Conservation (phyloP, 129 eudicot genomes). For the Dittrichia graveolens region DNA sequence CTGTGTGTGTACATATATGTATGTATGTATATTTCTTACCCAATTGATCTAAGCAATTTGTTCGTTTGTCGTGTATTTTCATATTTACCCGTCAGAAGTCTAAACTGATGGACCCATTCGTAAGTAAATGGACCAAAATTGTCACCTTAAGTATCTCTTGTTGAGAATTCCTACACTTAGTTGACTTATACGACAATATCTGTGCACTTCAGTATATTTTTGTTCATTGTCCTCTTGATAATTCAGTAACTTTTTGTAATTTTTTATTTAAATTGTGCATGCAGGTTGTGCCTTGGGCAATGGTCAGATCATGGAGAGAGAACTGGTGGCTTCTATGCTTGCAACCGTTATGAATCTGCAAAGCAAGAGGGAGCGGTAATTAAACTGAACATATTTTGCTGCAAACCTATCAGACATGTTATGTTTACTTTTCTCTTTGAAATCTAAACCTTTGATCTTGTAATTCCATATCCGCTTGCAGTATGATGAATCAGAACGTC, state of each 20-base stretch:
- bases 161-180: background rate
- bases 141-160: background rate
- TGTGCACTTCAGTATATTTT: slow-evolving; percentile 13
- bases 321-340: slow-evolving; percentile 99
- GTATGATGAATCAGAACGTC: slow-evolving; percentile 87
- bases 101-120: background rate
- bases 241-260: background rate
- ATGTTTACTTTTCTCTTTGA: background rate
- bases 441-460: background rate
- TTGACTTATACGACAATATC: background rate
- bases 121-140: background rate
- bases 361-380: slow-evolving; percentile 86
- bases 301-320: slow-evolving; percentile 99
- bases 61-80: no score
- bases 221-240: slow-evolving; percentile 21
- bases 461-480: slow-evolving; percentile 20
- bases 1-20: no score
- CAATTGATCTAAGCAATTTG: no score
- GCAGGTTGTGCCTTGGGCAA: slow-evolving; percentile 93
- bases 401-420: background rate
- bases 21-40: no score
- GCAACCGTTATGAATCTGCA: slow-evolving; percentile 90
- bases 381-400: slow-evolving; percentile 14
- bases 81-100: no score
- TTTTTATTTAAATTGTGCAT: background rate